Evolutionary conservation across 1,284 basidiomycete genomes (phyloP).

Genomic region (Ceratorhiza oryzae-sativae): DNA sequence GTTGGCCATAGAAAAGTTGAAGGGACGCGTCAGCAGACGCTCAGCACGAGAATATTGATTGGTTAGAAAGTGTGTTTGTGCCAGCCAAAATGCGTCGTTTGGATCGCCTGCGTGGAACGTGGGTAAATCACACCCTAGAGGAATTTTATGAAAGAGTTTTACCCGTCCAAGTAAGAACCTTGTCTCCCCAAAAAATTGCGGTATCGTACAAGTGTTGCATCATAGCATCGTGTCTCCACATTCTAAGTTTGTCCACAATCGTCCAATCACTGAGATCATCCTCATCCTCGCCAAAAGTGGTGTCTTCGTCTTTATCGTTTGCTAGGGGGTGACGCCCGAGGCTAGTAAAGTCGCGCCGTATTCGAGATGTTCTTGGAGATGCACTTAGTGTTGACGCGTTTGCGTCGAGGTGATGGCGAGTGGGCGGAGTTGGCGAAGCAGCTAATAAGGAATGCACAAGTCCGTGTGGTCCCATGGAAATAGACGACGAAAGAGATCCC

Average conservation of each 20-base stretch:
- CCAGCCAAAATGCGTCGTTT: conserved; percentile 98
- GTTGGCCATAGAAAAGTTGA: conserved; percentile 56
- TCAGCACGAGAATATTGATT: conserved; percentile 96
- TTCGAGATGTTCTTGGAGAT: conserved; percentile 23
- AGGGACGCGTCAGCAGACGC: conserved; percentile 84
- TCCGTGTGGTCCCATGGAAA: conserved; percentile 33
- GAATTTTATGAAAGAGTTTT: conserved; percentile 51
- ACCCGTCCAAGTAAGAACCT: conserved; percentile 94
- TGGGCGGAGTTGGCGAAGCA: conserved; percentile 31
- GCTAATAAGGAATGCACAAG: conserved; percentile 22
- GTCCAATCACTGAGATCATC: conserved; percentile 67
- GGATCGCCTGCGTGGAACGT: conserved; percentile 69
- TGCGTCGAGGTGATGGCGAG: conserved; percentile 31
- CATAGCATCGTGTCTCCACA: conserved; percentile 97
- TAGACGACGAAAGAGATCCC: conserved; percentile 23
- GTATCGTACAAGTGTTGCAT: conserved; percentile 98
- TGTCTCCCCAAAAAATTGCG: conserved; percentile 98
- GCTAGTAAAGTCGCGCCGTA: conserved; percentile 30
- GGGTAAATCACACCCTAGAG: not conserved
- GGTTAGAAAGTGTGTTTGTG: conserved; percentile 95
- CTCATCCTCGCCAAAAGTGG: conserved; percentile 58
- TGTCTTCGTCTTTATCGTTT: conserved; percentile 54
- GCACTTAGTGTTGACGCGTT: conserved; percentile 34
- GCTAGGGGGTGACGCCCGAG: conserved; percentile 20
- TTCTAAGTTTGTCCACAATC: conserved; percentile 91